phyloP scores from a whole-genome alignment of 225 moss, liverwort and hornwort genomes.

The Lunularia cruciata region DNA sequence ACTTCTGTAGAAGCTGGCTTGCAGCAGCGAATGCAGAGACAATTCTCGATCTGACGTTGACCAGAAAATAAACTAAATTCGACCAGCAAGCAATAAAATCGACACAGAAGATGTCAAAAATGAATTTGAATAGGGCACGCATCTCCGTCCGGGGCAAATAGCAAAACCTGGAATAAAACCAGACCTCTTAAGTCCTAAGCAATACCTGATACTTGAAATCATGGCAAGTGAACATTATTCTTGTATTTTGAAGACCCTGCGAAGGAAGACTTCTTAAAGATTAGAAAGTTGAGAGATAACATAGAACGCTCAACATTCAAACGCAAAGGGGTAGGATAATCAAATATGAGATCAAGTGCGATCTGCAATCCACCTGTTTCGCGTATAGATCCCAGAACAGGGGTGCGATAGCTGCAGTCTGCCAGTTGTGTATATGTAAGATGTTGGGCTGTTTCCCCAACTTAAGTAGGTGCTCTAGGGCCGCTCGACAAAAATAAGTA shows the following conservation, averaged over 20 bases:
- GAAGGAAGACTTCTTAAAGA: neutral
- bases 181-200: too few relatives aligned
- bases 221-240: conserved; percentile 69
- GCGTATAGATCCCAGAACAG: conserved; percentile 75
- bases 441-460: conserved; percentile 69
- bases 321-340: neutral
- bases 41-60: too few relatives aligned
- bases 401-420: conserved; percentile 67
- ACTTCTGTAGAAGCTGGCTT: too few relatives aligned
- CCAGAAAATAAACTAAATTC: too few relatives aligned
- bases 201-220: conserved; percentile 68
- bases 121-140: too few relatives aligned
- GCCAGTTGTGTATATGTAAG: conserved; percentile 79
- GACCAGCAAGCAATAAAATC: too few relatives aligned
- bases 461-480: conserved; percentile 67
- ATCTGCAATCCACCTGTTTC: conserved; percentile 43
- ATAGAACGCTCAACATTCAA: neutral
- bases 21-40: too few relatives aligned
- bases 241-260: conserved; percentile 67
- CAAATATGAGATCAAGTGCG: neutral
- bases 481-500: conserved; percentile 67
- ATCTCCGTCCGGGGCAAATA: too few relatives aligned
- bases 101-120: too few relatives aligned
- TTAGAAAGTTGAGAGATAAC: neutral
- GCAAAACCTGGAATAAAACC: too few relatives aligned